Base-by-base conservation (phyloP, 2,329 filamentous ascomycete species). In the Fusarium marasasianum region DNA sequence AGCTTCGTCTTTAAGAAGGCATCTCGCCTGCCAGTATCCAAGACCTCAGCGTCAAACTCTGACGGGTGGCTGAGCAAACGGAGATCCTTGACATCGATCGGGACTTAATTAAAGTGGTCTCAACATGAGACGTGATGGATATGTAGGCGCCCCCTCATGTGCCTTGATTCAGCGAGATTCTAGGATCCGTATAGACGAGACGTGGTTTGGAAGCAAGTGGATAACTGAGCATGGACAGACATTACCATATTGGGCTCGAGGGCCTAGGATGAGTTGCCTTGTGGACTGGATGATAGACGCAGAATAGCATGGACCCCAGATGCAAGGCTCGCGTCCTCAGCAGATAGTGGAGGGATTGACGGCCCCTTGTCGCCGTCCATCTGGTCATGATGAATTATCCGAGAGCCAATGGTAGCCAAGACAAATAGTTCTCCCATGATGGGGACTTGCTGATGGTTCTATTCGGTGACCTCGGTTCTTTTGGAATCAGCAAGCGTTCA, bases 111-210 rank as follows among this genome's bases (percentile, higher is more conserved):
- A 66, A 61, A 65, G 72, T 72, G 65, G 70, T 62, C 76, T 78
- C 65, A 77, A 78, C 70, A 74, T 78, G 77, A 78, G 77, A 78
- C 77, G 62, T 69, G 72, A 76, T 71, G 69, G 56, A 69, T 63
- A 71, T 76, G 71, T 63, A 45, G 48, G 45, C 47, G 59, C 69
- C 66, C 66, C 71, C 63, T 62, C 65, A 58, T 54, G 44, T 45
- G 37, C 53, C 53, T 50, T 71, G 48, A 58, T 69, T 47, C 45
- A 62, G 67, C 55, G 71, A 62, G 37, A 70, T 26, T 37, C 38
- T 54, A 31, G 31, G 66, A 55, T 58, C 59, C 50, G 56, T 74
- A 69, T 64, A 74, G 45, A 67, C 71, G 71, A 74, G 71, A 72
- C 71, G 59, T 64, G 35, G 50, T 61, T 65, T 63, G 43, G 58